Base-by-base conservation (phyloP, 2,329 filamentous ascomycete species). In the Aureobasidium zeae region DNA sequence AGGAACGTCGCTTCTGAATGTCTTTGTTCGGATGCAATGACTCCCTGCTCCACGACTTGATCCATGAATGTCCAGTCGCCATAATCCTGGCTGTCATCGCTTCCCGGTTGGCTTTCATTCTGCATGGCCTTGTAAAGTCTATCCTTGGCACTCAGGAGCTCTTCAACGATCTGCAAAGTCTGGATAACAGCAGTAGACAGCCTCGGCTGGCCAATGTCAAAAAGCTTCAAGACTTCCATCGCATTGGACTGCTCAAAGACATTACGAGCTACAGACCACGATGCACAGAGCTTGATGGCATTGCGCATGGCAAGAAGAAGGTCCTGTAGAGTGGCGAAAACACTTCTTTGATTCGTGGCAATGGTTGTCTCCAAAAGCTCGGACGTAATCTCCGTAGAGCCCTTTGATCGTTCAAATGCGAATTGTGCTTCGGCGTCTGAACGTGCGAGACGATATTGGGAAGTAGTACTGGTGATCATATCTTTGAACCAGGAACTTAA, bases 21-120 rank as follows among this genome's bases (percentile, higher is more conserved):
- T n/a, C 15, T 48, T 15, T 15, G 33, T 22, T 22, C 38, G 7
- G 19, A 17, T 5, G 9, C 20, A 3, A 22, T 29, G 13, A 30
- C 21, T 4, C 41, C 39, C 12, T 34, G 15, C 5, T 44, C 39
- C 5, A 24, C 7, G 8, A 55, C 44, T 24, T 72, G 69, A 45
- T 74, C 69, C 37, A 79, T 62, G 15, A 67, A 74, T 16, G 68
- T 63, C 62, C 71, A 75, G 47, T 77, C 74, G 21, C 76, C 76
- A 52, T 77, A 80, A 34, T 80, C 76, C 55, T 81, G 77, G 49
- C 76, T 80, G 42, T 81, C 77, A 41, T 79, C 76, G 44, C 67
- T 72, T 10, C 41, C 50, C 15, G 51, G 42, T 30, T 65, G 61
- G 4, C 52, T 52, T 19, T 64, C 54, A 11, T 46, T 43, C n/a